Evolutionary conservation across 331 rosid species (phyloP), one percentile per base, ranked within the genome.

Genomic region (Prunus yedoensis): DNA sequence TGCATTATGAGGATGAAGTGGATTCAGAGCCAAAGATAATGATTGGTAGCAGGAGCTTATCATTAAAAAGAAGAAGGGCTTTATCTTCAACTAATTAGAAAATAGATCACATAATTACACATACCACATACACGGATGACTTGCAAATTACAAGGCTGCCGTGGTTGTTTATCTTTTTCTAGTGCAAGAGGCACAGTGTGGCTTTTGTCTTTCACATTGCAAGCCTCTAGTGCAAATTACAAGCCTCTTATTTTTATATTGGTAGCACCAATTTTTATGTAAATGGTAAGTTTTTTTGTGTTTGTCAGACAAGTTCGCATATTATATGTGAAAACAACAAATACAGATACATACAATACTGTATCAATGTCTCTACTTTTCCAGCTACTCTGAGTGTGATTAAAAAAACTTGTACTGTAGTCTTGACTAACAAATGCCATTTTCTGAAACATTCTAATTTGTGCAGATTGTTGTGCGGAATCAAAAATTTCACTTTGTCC

Each of bases 381-480:
- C 95, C 89, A 90, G 82, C 96, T 89, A 77, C 92, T 88, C 68
- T 85, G 91, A 69, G 88, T 83, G 61, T 77, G 88, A 59, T 90
- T 83, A 10, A 80, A 90, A 83, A 82, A 81, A 49, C 70, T 86
- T 3, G 92, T 74, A 76, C 93, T 89, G 79, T 68, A 51, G 18
- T 85, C 94, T 79, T 89, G 97, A 77, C 92, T 90, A 3, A 89
- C 97, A 66, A 92, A 94, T 25, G 96, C 97, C 99, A 90, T 90
- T 74, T 89, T 89, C 64, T 83, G 91, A 79, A 92, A 89, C 92
- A 92, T 89, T 86, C 86, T 88, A 66, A 90, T 89, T 49, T 94
- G 94, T 18, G 90, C 98, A 60, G 96, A 90, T 51, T 91, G 99
- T 32, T 86, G 77, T 8, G 88, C 89, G 4, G 89, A 86, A 83